phyloP scores from a whole-genome alignment of 2,329 filamentous ascomycete species.

The Claviceps sp. region DNA sequence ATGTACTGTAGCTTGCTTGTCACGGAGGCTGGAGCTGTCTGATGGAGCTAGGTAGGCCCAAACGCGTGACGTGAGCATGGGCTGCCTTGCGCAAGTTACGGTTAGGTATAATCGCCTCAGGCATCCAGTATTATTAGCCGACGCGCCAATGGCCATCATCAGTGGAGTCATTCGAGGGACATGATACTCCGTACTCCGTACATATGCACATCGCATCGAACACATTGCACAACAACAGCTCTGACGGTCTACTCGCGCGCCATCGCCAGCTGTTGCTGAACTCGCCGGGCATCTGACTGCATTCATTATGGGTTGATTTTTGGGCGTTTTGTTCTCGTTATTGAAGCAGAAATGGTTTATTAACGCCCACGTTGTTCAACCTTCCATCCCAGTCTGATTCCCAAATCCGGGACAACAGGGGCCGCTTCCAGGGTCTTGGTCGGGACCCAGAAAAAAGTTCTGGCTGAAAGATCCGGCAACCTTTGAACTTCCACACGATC shows the following conservation, averaged over 20 bases:
- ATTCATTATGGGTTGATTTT: background rate
- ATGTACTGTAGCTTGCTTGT: background rate
- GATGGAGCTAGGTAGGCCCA: slow-evolving; percentile 10
- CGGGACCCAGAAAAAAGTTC: slow-evolving; percentile 16
- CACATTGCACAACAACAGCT: background rate
- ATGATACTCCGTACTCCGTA: too few species aligned
- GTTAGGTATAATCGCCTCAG: slow-evolving; percentile 16
- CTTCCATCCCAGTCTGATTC: background rate
- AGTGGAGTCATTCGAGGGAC: slow-evolving; percentile 1
- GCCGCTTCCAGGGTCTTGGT: slow-evolving; percentile 10
- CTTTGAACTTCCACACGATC: background rate
- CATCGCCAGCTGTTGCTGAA: background rate
- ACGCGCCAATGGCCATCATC: background rate
- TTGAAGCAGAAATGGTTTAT: background rate
- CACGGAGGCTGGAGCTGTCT: slow-evolving; percentile 1
- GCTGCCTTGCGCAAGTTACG: slow-evolving; percentile 11
- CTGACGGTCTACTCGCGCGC: slow-evolving; percentile 2
- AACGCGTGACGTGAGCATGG: slow-evolving; percentile 36
- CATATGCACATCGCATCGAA: background rate
- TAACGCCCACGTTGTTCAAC: background rate
- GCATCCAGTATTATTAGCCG: slow-evolving; percentile 7
- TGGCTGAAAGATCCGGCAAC: background rate
- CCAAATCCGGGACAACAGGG: background rate
- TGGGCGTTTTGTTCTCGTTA: background rate
- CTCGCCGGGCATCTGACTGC: background rate